Evolutionary conservation across 2,329 filamentous ascomycete species (phyloP), one percentile per base, ranked within the genome.

Genomic region (Ophiocordyceps camponoti-floridani): DNA sequence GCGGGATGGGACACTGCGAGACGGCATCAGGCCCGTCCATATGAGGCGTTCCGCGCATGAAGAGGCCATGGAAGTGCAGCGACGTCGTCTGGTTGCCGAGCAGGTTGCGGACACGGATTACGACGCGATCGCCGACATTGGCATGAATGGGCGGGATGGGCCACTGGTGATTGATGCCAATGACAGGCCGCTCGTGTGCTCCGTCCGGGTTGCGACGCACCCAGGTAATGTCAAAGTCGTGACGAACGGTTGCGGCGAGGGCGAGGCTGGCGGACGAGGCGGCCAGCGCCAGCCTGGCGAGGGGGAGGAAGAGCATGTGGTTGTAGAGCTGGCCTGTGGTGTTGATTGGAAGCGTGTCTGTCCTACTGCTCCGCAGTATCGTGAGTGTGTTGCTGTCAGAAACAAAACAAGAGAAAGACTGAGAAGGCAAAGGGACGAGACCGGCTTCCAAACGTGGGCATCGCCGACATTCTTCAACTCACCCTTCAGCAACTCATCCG

Each of bases 141-240:
- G 73, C 79, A 44, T 73, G 68, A 46, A 86, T 78, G 26, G 62
- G 60, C 1, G 84, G 84, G 44, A 82, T 70, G 2, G 84, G 84
- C 80, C 83, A 86, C 62, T 79, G 59, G 4, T 74, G 75, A 54
- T 91, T 89, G 63, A 91, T 81, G 41, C 81, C 82, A 55, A 89
- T 84, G 4, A 74, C 73, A n/a, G 76, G 70, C 30, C 83, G 71
- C 37, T 73, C 66, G 47, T 70, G 70, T 8, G 69, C 64, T 19
- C 77, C 79, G 62, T 89, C 84, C 0, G 84, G 84, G 52, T 83
- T 81, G 31, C 79, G 74, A 40, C 62, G 72, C 11, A 84, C 75
- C 82, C 83, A 87, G 47, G 70, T 73, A 49, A 85, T 68, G 52
- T 79, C 75, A 63, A 82, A 85, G 57, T 84, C 67, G 54, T 80